Conservation (phyloP, 768 basidiomycete species). For the Suillus hirtellus region DNA sequence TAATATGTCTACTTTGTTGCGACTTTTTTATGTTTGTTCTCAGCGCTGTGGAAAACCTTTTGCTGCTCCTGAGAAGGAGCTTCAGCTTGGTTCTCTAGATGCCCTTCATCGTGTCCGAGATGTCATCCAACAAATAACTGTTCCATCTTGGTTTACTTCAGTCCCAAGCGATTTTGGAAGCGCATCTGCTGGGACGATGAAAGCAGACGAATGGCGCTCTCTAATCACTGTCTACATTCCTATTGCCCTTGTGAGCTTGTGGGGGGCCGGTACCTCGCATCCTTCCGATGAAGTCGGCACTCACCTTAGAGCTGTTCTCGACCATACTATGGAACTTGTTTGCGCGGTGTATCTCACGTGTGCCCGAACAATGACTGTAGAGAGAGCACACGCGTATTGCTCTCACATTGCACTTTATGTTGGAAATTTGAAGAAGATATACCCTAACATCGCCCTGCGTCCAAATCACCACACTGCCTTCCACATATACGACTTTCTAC, state of each 20-base stretch:
- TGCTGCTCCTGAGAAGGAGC: background rate
- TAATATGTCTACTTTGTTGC: background rate
- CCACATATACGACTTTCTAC: conserved; percentile 31
- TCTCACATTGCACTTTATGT: conserved; percentile 19
- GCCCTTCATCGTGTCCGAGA: background rate
- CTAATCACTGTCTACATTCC: conserved; percentile 32
- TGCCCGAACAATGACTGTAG: conserved; percentile 12
- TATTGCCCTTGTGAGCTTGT: conserved; percentile 29
- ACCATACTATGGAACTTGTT: conserved; percentile 33
- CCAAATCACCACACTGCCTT: conserved; percentile 36
- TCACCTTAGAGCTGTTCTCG: conserved; percentile 14
- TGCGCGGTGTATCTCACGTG: conserved; percentile 21
- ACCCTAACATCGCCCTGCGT: conserved; percentile 16
- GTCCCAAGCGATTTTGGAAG: conserved; percentile 18
- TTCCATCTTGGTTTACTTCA: conserved; percentile 15
- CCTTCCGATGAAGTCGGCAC: conserved; percentile 4
- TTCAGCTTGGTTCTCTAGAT: background rate
- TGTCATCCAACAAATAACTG: background rate
- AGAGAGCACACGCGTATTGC: conserved; percentile 17
- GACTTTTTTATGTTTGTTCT: background rate
- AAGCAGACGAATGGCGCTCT: conserved; percentile 38
- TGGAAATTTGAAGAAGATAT: conserved; percentile 18
- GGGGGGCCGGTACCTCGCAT: conserved; percentile 20
- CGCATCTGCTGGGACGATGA: conserved; percentile 28
- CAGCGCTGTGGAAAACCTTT: background rate